These are phyloP conservation scores for Mrakia hoshinonis DNA, from an alignment of 768 basidiomycete genomes.

Conservation along the genomic window DNA sequence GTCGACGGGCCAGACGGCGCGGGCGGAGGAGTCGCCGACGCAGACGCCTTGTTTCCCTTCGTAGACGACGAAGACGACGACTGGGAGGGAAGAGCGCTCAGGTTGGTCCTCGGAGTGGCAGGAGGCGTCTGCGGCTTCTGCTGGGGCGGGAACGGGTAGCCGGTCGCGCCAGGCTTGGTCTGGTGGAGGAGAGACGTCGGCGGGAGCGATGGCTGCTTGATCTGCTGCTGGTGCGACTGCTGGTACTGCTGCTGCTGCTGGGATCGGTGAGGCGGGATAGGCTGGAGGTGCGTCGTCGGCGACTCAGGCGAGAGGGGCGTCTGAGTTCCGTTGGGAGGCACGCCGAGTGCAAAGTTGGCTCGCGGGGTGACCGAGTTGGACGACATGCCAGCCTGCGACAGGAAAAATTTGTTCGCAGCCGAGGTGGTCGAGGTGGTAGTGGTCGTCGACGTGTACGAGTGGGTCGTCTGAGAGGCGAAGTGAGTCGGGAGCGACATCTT, in stretches of 20 bases:
- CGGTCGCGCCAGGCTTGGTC: background rate
- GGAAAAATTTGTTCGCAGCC: background rate
- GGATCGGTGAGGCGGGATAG: background rate
- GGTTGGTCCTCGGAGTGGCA: background rate
- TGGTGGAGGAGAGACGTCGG: background rate
- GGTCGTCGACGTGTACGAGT: background rate
- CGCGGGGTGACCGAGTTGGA: background rate
- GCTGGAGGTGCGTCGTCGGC: background rate
- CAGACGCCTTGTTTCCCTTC: background rate
- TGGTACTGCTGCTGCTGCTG: background rate
- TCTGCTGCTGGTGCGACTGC: background rate
- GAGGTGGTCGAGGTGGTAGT: background rate
- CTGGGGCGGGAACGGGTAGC: conserved; percentile 9
- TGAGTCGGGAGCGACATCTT: conserved; percentile 10
- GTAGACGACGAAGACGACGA: background rate
- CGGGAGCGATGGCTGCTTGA: background rate
- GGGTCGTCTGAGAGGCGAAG: conserved; percentile 1
- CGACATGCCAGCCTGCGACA: background rate
- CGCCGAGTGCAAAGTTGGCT: background rate
- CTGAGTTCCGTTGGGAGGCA: background rate
- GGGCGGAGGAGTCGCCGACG: background rate
- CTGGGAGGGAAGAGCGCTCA: background rate
- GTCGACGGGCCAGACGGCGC: background rate
- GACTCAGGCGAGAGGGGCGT: conserved; percentile 8
- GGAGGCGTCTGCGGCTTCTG: conserved; percentile 7